Percentiles rank a stretch among this genome's conserved stretches.
Conservation (phyloP, 495 filamentous ascomycete species). For the Penicillium flavigenum region DNA sequence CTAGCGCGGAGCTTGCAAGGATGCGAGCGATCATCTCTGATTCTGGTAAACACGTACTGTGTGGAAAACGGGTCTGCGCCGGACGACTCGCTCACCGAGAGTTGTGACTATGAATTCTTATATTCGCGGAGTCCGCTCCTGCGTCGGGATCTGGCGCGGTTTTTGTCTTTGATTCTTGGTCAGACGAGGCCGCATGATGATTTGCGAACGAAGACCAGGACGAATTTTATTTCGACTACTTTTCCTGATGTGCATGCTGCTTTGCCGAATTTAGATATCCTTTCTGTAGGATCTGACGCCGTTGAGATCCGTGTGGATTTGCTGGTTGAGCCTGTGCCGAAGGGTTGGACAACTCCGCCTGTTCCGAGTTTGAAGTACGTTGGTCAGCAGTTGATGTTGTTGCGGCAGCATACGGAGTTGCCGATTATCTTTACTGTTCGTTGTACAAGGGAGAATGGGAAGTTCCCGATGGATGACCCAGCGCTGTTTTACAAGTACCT, state of each 20-base stretch:
- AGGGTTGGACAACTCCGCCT: slow-evolving; percentile 50
- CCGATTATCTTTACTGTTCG: slow-evolving; percentile 85
- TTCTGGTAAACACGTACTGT: slow-evolving; percentile 72
- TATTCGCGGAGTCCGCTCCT: slow-evolving; percentile 70
- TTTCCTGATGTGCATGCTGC: slow-evolving; percentile 82
- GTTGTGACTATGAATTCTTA: slow-evolving; percentile 79
- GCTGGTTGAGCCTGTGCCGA: slow-evolving; percentile 64
- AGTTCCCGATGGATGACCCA: slow-evolving; percentile 79
- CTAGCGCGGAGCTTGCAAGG: slow-evolving; percentile 52
- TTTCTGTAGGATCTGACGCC: slow-evolving; percentile 80
- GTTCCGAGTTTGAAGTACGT: slow-evolving; percentile 81
- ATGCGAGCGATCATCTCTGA: slow-evolving; percentile 47
- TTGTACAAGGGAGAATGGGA: slow-evolving; percentile 75
- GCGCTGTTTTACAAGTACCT: slow-evolving; percentile 72
- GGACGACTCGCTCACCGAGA: slow-evolving; percentile 59
- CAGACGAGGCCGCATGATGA: slow-evolving; percentile 73
- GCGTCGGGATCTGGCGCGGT: slow-evolving; percentile 72
- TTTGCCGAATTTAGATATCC: slow-evolving; percentile 79
- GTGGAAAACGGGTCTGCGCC: slow-evolving; percentile 66
- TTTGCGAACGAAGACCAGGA: slow-evolving; percentile 69
- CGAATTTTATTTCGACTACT: slow-evolving; percentile 81
- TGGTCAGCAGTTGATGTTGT: slow-evolving; percentile 77
- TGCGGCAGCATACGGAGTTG: slow-evolving; percentile 77
- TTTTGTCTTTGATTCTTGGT: slow-evolving; percentile 72
- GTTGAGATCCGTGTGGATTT: slow-evolving; percentile 82